Conservation (phyloP, 2,329 filamentous ascomycete species). For the Phyllosticta citribraziliensis region DNA sequence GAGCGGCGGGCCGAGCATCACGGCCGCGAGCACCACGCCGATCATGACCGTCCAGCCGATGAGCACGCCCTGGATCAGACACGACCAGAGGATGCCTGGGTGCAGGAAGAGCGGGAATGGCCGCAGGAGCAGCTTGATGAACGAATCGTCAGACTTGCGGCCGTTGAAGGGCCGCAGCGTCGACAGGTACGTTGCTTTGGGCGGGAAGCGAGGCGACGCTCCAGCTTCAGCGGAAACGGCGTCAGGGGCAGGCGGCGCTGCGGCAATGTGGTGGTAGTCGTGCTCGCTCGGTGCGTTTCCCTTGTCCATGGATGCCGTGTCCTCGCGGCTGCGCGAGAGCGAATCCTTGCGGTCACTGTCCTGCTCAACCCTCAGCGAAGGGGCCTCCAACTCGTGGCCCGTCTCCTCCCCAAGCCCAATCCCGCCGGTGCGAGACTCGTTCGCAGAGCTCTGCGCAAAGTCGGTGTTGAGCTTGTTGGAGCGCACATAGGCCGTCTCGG, state of each 20-base stretch:
- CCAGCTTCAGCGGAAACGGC: not conserved
- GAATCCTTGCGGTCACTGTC: not conserved
- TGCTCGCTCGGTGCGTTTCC: not conserved
- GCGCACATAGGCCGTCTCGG: constrained; percentile 72
- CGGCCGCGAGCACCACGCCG: constrained; percentile 68
- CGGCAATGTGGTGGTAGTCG: not conserved
- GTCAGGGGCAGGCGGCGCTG: not conserved
- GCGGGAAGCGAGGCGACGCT: constrained; percentile 10
- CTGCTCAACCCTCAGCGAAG: not conserved
- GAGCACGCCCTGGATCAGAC: constrained; percentile 74
- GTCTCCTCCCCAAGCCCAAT: not conserved
- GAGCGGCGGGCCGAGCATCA: constrained; percentile 71
- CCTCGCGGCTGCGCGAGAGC: not conserved
- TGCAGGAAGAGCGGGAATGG: constrained; percentile 78
- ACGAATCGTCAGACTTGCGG: constrained; percentile 67
- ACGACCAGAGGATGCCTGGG: constrained; percentile 74
- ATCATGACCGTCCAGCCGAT: constrained; percentile 97
- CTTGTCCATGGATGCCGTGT: not conserved
- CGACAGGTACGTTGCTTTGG: constrained; percentile 48
- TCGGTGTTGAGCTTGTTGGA: constrained; percentile 50
- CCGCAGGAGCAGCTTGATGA: constrained; percentile 54
- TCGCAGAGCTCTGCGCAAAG: not conserved
- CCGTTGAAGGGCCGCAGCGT: constrained; percentile 66
- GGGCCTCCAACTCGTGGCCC: not conserved
- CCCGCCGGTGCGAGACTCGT: not conserved